Evolutionary conservation across 768 basidiomycete genomes (phyloP), one percentile per base, ranked within the genome.

Genomic region (Tricholoma flavovirens): DNA sequence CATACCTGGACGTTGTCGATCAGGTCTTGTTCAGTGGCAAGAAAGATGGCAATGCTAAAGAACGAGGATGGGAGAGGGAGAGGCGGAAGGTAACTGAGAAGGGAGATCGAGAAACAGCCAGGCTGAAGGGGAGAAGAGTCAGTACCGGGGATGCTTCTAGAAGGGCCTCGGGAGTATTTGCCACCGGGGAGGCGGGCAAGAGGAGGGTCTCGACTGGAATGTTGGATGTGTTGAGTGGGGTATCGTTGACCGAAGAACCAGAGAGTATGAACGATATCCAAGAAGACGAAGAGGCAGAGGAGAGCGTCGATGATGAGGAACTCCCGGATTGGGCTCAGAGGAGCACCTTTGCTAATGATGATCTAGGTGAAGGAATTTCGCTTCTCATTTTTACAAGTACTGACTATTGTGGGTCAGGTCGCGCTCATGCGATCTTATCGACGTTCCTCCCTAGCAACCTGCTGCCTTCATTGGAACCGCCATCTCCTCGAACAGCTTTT

Each of bases 321-420:
- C 73, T 93, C 6, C 90, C 93, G 0, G 74, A 75, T 4, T 94
- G 93, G 93, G 90, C 92, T 4, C 81, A 79, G 62, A 76, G 83
- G 22, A 71, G 70, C 9, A 62, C 72, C 8, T 92, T 88, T 61
- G 61, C 59, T 3, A 73, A 78, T 33, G 79, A 88, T 60, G 75
- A 79, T 3, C 70, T 89, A 5, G 83, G 89, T 89, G 52, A 64
- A 58, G 51, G 40, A 29, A 43, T 51, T 32, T 33, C 21, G 52
- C 26, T 40, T 60, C 43, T 38, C 35, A 22, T 53, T 40, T 30
- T 6, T 53, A 26, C 9, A 29, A 45, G 29, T 36, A 55, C 22
- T 53, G 36, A 15, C 36, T 55, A 45, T n/a, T 15, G 54, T 59
- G 19, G 53, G 9, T 4, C 64, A 91, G 90, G 76, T 17, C 88